These are phyloP conservation scores for Talaromyces nanjingensis DNA, from an alignment of 495 filamentous ascomycete species.

Conservation along the genomic window DNA sequence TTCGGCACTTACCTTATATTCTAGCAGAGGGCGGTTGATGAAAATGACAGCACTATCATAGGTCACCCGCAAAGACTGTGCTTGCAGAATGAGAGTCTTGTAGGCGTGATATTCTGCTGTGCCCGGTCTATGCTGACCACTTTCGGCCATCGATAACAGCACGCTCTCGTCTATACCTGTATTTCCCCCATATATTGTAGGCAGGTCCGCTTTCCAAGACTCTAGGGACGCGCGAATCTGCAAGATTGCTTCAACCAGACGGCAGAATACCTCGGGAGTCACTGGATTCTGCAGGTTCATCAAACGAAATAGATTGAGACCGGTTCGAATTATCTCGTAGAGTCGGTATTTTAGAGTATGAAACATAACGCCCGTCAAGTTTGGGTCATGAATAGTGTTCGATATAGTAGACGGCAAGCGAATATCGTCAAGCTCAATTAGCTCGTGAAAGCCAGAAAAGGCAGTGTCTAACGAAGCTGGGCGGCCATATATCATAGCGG, in stretches of 20 bases:
- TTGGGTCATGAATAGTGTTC: neutral
- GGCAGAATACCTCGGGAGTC: neutral
- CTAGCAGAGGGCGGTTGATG: neutral
- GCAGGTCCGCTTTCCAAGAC: neutral
- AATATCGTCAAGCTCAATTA: neutral
- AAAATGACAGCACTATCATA: constrained; percentile 6
- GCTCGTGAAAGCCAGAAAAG: neutral
- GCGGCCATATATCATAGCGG: constrained; percentile 2
- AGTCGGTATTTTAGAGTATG: neutral
- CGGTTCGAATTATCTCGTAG: neutral
- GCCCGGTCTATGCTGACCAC: neutral
- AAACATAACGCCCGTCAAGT: neutral
- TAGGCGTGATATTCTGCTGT: neutral
- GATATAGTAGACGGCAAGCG: neutral
- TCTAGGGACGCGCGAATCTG: constrained; percentile 1
- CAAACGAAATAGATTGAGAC: neutral
- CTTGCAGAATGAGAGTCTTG: neutral
- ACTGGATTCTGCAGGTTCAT: constrained; percentile 1
- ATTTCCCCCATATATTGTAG: neutral
- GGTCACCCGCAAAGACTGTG: neutral
- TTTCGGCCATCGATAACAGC: neutral
- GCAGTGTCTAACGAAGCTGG: constrained; percentile 1
- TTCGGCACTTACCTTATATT: neutral
- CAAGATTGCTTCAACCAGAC: neutral
- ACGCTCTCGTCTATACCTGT: neutral